phyloP scores from a whole-genome alignment of 371 early-diverging fungal species.

The Cokeromyces recurvatus region DNA sequence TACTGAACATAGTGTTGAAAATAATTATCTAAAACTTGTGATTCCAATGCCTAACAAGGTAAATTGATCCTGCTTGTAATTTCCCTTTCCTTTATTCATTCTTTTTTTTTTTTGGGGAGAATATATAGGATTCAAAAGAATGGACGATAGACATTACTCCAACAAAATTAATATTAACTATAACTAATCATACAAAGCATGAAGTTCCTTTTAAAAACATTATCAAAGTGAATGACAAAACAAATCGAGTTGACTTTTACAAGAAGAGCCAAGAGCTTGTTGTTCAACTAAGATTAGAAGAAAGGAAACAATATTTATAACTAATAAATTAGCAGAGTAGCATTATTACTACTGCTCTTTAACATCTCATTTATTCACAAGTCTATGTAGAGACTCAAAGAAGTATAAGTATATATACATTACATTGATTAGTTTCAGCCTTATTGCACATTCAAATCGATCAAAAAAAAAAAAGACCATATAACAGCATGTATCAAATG shows the following conservation, averaged over 20 bases:
- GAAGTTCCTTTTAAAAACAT: conserved; percentile 5
- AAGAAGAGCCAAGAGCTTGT: conserved; percentile 24
- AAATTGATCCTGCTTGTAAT: too few relatives aligned
- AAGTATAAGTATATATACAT: too few relatives aligned
- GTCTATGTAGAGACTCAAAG: too few relatives aligned
- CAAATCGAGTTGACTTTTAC: conserved; percentile 24
- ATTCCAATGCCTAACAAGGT: conserved; percentile 35
- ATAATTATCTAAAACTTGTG: conserved; percentile 19
- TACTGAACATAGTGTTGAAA: conserved; percentile 3
- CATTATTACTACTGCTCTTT: too few relatives aligned
- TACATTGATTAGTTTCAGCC: too few relatives aligned
- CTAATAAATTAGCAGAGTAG: too few relatives aligned
- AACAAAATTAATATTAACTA: conserved; percentile 17
- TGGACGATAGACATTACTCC: conserved; percentile 37
- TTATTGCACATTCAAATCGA: too few relatives aligned
- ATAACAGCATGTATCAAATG: too few relatives aligned
- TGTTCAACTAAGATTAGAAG: conserved; percentile 11
- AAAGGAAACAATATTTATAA: conserved; percentile 23
- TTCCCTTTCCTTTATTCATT: too few relatives aligned
- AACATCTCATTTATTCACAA: too few relatives aligned
- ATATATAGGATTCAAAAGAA: conserved; percentile 14
- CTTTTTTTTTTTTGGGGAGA: too few relatives aligned
- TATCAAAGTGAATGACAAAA: background rate
- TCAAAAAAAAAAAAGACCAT: too few relatives aligned
- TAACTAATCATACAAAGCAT: conserved; percentile 1